A percentile compares a stretch with the other conserved stretches of the same genome.
Evolutionary conservation across 495 filamentous ascomycete species (phyloP).

Genomic region (Xylaria intraflava): DNA sequence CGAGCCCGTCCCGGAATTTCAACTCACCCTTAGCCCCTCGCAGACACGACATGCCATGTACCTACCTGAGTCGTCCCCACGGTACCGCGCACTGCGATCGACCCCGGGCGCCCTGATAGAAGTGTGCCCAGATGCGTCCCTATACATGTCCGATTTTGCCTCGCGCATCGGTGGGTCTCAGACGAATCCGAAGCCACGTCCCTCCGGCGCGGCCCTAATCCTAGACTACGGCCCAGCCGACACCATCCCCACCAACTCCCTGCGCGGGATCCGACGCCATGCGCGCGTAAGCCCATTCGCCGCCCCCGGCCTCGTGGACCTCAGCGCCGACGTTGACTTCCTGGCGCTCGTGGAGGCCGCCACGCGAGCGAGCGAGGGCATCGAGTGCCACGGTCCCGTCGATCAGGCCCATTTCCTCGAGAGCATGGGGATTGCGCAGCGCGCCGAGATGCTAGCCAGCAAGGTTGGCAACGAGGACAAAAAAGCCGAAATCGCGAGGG

Average conservation of each 20-base stretch:
- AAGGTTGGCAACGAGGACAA: constrained; percentile 45
- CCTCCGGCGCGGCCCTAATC: constrained; percentile 81
- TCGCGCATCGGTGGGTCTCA: constrained; percentile 67
- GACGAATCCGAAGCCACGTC: constrained; percentile 47
- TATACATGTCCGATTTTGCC: constrained; percentile 75
- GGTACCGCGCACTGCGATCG: constrained; percentile 68
- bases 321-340: constrained; percentile 92
- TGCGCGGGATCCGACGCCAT: constrained; percentile 80
- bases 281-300: constrained; percentile 66
- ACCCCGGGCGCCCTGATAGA: constrained; percentile 65
- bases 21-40: constrained; percentile 65
- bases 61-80: constrained; percentile 74
- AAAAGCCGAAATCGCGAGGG: constrained; percentile 57
- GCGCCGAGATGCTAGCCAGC: constrained; percentile 60
- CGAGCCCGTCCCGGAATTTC: constrained; percentile 63
- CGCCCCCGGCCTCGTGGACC: constrained; percentile 71
- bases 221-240: constrained; percentile 83
- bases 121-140: constrained; percentile 75
- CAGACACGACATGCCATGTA: constrained; percentile 75
- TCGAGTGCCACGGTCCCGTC: constrained; percentile 91
- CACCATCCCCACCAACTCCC: constrained; percentile 74
- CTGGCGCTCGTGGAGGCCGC: constrained; percentile 75
- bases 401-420: constrained; percentile 75
- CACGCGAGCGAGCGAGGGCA: constrained; percentile 59
- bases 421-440: constrained; percentile 72